Conservation (phyloP, 306 rosid species). For the Malus domestica region DNA sequence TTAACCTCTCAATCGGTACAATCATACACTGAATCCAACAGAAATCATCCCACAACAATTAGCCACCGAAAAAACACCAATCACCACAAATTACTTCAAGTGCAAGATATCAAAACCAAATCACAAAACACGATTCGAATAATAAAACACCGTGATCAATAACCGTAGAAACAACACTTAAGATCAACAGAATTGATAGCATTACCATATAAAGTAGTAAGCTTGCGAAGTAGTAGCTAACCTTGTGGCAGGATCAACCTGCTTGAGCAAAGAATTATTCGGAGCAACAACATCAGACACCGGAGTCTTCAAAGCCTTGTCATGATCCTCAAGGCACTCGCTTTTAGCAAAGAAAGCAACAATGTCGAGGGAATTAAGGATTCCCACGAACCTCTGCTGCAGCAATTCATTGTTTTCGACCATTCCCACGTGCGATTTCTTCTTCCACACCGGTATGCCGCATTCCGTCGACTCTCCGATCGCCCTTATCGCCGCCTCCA, state of each 20-base stretch:
- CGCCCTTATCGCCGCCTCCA: constrained; percentile 70
- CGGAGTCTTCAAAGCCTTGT: constrained; percentile 66
- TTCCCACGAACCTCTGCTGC: constrained; percentile 89
- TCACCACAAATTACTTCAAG: background rate
- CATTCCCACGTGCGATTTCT: constrained; percentile 39
- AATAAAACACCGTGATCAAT: background rate
- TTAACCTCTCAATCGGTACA: background rate
- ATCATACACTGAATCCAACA: background rate
- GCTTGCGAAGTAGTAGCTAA: background rate
- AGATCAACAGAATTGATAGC: background rate
- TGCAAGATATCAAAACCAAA: background rate
- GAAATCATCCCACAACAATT: background rate
- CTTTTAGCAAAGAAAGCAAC: constrained; percentile 76
- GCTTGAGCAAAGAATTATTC: constrained; percentile 55
- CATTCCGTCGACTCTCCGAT: constrained; percentile 85
- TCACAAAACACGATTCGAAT: background rate
- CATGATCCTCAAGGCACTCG: constrained; percentile 67
- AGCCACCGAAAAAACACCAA: background rate
- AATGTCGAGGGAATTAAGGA: constrained; percentile 78
- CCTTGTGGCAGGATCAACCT: constrained; percentile 88
- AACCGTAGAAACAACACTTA: background rate
- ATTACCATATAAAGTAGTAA: background rate
- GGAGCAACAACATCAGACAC: constrained; percentile 61
- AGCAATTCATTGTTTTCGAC: constrained; percentile 68
- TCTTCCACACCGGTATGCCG: constrained; percentile 81